phyloP scores from a whole-genome alignment of 169 alveolate genomes.

The Sarcocystis neurona region DNA sequence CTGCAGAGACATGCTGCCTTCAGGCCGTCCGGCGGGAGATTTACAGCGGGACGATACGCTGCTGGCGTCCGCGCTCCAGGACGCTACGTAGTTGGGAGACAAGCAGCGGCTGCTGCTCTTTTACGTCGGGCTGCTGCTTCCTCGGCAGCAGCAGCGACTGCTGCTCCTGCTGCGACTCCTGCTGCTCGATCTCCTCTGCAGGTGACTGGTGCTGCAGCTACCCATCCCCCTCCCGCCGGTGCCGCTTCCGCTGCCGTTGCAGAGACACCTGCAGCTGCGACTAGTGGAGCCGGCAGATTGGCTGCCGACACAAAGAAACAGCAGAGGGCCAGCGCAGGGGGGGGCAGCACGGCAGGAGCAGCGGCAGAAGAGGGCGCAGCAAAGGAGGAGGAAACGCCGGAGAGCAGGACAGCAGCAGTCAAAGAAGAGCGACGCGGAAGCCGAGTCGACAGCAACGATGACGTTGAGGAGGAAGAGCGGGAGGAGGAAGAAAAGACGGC shows the following conservation, averaged over 20 bases:
- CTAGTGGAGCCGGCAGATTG: neutral
- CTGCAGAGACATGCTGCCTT: too few relatives aligned
- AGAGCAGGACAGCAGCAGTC: too few relatives aligned
- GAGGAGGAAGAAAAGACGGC: too few relatives aligned
- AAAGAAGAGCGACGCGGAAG: too few relatives aligned
- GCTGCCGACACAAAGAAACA: neutral
- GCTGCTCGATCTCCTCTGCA: slow-evolving; percentile 17
- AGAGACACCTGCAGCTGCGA: slow-evolving; percentile 3
- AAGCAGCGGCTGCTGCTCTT: slow-evolving; percentile 7
- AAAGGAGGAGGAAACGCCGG: neutral
- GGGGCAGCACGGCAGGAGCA: neutral
- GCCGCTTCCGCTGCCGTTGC: neutral
- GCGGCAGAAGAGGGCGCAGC: neutral
- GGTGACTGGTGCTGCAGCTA: neutral
- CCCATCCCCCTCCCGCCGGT: neutral
- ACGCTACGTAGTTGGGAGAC: neutral
- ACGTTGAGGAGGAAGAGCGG: too few relatives aligned
- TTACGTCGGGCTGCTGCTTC: neutral
- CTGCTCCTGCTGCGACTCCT: slow-evolving; percentile 44
- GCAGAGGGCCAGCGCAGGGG: neutral
- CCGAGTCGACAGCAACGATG: too few relatives aligned
- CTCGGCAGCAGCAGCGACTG: slow-evolving; percentile 30
- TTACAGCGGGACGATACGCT: too few relatives aligned
- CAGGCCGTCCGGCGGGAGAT: too few relatives aligned
- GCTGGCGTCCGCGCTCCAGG: neutral